A percentile compares a stretch with the other conserved stretches of the same genome.
These are phyloP conservation scores for Yueomyces sp. DNA, from an alignment of 805 yeast genomes.

Conservation along the genomic window DNA sequence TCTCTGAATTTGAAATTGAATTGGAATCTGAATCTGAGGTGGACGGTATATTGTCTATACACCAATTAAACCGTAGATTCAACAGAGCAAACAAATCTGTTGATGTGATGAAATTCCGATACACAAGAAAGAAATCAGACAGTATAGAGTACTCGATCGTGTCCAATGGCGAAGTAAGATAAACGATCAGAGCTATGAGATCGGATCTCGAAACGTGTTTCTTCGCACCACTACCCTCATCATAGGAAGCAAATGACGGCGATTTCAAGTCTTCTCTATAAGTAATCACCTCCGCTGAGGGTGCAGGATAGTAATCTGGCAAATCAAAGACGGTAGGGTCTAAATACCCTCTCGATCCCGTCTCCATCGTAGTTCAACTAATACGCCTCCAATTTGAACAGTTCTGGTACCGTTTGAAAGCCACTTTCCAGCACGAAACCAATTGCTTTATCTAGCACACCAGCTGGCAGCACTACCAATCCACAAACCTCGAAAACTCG, in stretches of 20 bases:
- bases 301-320: slow-evolving; percentile 20
- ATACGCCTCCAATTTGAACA: too few species aligned
- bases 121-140: slow-evolving; percentile 79
- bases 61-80: slow-evolving; percentile 60
- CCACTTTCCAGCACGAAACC: too few species aligned
- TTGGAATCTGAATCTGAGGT: neutral
- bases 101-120: slow-evolving; percentile 54
- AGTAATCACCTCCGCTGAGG: slow-evolving; percentile 15
- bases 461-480: too few species aligned
- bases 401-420: too few species aligned
- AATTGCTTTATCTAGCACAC: too few species aligned
- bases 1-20: slow-evolving; percentile 26
- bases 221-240: neutral
- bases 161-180: slow-evolving; percentile 54
- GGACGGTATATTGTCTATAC: slow-evolving; percentile 29
- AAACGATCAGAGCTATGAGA: slow-evolving; percentile 32
- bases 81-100: slow-evolving; percentile 46
- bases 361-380: too few species aligned
- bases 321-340: slow-evolving; percentile 1
- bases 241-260: too few species aligned
- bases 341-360: too few species aligned
- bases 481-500: too few species aligned
- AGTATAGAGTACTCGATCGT: slow-evolving; percentile 63
- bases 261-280: slow-evolving; percentile 1
- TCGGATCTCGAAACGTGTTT: slow-evolving; percentile 8